These are phyloP conservation scores for Biscogniauxia marginata DNA, from an alignment of 2,329 filamentous ascomycete species.

Conservation along the genomic window DNA sequence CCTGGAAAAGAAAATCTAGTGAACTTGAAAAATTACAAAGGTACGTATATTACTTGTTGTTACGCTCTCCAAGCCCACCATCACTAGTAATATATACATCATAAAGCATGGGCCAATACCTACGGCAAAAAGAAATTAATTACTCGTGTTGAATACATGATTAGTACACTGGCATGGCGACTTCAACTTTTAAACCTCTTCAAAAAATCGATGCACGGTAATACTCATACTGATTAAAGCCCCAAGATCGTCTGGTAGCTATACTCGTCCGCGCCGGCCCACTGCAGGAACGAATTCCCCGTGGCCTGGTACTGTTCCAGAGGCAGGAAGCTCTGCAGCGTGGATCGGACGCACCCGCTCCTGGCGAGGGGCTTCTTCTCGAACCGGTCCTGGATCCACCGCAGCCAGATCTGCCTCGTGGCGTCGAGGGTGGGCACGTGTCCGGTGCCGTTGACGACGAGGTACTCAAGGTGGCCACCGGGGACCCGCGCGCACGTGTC, in stretches of 20 bases:
- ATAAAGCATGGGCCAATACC: too few species aligned
- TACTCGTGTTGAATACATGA: too few species aligned
- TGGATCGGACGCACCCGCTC: constrained; percentile 9
- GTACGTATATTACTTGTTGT: too few species aligned
- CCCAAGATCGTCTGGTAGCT: constrained; percentile 18
- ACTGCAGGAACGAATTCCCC: constrained; percentile 19
- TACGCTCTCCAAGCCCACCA: too few species aligned
- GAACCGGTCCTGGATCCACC: constrained; percentile 25
- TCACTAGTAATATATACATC: too few species aligned
- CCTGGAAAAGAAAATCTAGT: too few species aligned
- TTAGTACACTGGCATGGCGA: too few species aligned
- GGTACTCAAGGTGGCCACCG: constrained; percentile 14
- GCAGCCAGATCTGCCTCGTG: constrained; percentile 19
- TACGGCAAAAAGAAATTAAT: too few species aligned
- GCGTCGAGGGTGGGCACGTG: constrained; percentile 23
- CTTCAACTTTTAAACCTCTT: too few species aligned
- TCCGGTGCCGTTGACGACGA: constrained; percentile 19
- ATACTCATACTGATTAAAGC: too few species aligned
- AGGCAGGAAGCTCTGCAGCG: constrained; percentile 15
- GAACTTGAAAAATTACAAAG: too few species aligned
- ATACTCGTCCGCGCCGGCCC: constrained; percentile 19
- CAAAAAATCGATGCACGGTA: too few species aligned
- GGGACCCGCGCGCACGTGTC: constrained; percentile 9
- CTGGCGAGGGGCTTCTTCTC: constrained; percentile 9
- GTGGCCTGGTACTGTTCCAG: constrained; percentile 12